Evolutionary conservation across 78 protist species (phyloP), one percentile per base, ranked within the genome.

Genomic region (Dictyostelium purpureum): DNA sequence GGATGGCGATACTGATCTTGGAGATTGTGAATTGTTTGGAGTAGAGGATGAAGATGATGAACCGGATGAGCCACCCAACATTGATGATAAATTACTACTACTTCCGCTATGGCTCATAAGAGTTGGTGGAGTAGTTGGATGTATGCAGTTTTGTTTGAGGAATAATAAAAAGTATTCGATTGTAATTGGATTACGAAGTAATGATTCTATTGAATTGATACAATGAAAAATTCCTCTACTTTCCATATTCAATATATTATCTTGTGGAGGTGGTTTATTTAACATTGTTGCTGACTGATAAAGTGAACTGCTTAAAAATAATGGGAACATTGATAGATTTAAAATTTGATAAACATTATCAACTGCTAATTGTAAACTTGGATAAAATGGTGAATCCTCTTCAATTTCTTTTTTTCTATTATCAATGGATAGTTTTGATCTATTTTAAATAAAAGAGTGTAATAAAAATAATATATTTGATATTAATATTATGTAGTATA

Each of bases 271-370:
- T n/a, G n/a, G n/a, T 24, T 59, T 70, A 21, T 43, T 73, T 59
- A 85, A 26, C 24, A 76, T 33, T 2, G 35, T 12, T 26, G 92
- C 80, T 5, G 82, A 38, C 21, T 85, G 71, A 51, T 73, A 85
- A 18, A 85, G 42, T 59, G 92, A 74, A 40, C 65, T 56, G n/a
- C 61, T 73, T 24, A 85, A n/a, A 61, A 85, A 85, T 7, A 74
- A 45, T 85, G 92, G 92, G 14, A 85, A 70, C 54, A 85, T 73
- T 33, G 92, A 85, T 38, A 71, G 59, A 45, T 85, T 85, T 37
- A 85, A 47, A 9, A 85, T 43, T 7, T n/a, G 14, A 65, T 52
- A 73, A 28, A 85, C 77, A n/a, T 51, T 31, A 21, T 85, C 92
- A 49, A 85, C 76, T 19, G 92, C 67, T 24, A n/a, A 31, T 38